Evolutionary conservation across 768 basidiomycete genomes (phyloP), one percentile per base, ranked within the genome.

Genomic region (Auricularia sp.): DNA sequence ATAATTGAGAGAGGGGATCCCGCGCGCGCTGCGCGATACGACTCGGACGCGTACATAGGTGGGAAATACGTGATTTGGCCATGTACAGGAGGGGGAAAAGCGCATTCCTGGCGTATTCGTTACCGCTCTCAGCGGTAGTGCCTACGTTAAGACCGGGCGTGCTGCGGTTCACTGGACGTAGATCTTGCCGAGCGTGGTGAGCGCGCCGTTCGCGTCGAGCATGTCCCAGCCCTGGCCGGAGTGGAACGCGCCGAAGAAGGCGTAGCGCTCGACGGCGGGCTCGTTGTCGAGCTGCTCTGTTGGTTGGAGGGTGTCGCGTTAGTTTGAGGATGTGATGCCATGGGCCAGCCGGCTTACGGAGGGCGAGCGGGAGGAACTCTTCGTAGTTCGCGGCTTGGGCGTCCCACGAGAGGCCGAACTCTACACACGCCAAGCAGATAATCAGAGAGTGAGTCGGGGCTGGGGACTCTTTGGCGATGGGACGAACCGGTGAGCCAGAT

Each of bases 201-300:
- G 59, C n/a, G 53, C 36, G 44, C 64, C 64, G 43, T 47, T 36
- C 6, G 64, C 42, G 64, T 44, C 18, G 64, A 64, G 64, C 64
- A 64, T 64, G 64, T 64, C 64, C 64, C 59, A 59, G 47, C 62
- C 62, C n/a, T 43, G 53, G 39, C 36, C 54, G 33, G 61, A 62
- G 58, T 66, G 43, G 65, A 66, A 66, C 16, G 65, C 65, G n/a
- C 65, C 65, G 36, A 66, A 66, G 65, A 59, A 66, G 2, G 65
- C 65, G 43, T 66, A 66, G 62, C 62, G 39, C n/a, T 33, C 62
- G 34, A 66, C 16, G 18, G 61, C 62, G 36, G 65, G 62, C 62
- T 62, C 62, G 58, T 12, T 44, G 29, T 66, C 65, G 29, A 66
- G 36, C 16, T 66, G 62, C 23, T 34, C 65, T 66, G 36, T 6